Conservation (phyloP, 139 green algal species). For the Asterochloris sp. region DNA sequence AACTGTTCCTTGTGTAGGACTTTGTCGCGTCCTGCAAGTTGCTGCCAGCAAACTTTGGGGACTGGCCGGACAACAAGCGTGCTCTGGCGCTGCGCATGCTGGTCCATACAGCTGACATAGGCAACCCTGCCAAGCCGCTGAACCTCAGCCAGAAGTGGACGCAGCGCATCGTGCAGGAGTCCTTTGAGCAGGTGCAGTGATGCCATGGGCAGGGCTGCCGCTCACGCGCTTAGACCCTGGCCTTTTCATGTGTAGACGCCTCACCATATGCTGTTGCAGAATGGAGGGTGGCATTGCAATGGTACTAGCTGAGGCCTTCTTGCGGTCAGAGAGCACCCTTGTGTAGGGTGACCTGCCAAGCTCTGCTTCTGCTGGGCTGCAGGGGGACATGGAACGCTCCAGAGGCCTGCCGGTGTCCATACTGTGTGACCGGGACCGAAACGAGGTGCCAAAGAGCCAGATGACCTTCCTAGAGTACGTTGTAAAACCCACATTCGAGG, state of each 20-base stretch:
- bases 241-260: background rate
- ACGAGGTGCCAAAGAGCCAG: slow-evolving; percentile 68
- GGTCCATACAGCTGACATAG: slow-evolving; percentile 65
- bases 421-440: slow-evolving; percentile 58
- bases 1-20: slow-evolving; percentile 12
- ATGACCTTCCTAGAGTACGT: slow-evolving; percentile 51
- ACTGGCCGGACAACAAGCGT: slow-evolving; percentile 37
- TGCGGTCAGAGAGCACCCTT: background rate
- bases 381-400: slow-evolving; percentile 66
- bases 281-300: background rate
- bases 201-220: no score
- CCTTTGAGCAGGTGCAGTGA: slow-evolving; percentile 35
- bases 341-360: no score
- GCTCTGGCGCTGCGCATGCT: slow-evolving; percentile 40
- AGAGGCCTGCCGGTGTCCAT: slow-evolving; percentile 56
- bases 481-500: slow-evolving; percentile 35
- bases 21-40: slow-evolving; percentile 30
- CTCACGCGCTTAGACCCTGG: no score
- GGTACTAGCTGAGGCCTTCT: background rate
- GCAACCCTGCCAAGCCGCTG: slow-evolving; percentile 51
- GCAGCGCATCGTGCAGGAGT: slow-evolving; percentile 40
- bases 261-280: background rate
- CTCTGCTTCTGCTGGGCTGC: background rate
- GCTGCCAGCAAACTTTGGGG: slow-evolving; percentile 26
- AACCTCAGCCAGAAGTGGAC: slow-evolving; percentile 34